Conservation (phyloP, 75 land plant species). For the Sequoiadendron giganteum region DNA sequence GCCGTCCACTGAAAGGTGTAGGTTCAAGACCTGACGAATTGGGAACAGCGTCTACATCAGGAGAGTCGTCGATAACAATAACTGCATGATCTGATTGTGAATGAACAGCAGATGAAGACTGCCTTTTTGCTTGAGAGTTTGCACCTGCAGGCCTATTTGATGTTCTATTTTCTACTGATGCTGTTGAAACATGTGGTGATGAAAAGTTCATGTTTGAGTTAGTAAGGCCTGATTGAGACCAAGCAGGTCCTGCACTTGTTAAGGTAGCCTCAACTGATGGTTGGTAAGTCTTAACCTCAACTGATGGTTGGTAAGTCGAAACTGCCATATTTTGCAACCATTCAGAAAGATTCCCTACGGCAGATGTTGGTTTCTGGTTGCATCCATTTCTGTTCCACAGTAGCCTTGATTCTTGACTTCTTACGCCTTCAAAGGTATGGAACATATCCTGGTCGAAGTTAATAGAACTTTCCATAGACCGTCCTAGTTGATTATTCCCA, state of each 20-base stretch:
- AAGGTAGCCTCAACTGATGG: too few relatives aligned
- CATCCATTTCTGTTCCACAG: not conserved
- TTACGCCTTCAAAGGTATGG: not conserved
- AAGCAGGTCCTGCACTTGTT: not conserved
- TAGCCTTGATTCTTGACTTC: constrained; percentile 11
- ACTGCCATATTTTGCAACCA: not conserved
- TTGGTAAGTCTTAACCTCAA: too few relatives aligned
- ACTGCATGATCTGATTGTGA: constrained; percentile 22
- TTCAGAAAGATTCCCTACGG: not conserved
- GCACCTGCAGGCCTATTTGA: not conserved
- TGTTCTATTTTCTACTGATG: not conserved
- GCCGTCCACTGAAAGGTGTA: not conserved
- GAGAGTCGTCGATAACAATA: constrained; percentile 42
- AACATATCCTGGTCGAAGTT: constrained; percentile 10
- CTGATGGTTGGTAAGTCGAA: not conserved
- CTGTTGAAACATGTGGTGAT: not conserved
- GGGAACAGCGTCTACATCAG: constrained; percentile 12
- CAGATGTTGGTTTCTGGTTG: not conserved
- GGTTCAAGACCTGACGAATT: constrained; percentile 1
- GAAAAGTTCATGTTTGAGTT: not conserved
- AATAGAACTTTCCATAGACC: constrained; percentile 3
- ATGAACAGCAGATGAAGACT: not conserved
- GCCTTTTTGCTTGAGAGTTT: not conserved
- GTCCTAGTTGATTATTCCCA: not conserved
- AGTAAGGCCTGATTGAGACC: not conserved